phyloP scores from a whole-genome alignment of 306 rosid genomes.

The Rosa persica region DNA sequence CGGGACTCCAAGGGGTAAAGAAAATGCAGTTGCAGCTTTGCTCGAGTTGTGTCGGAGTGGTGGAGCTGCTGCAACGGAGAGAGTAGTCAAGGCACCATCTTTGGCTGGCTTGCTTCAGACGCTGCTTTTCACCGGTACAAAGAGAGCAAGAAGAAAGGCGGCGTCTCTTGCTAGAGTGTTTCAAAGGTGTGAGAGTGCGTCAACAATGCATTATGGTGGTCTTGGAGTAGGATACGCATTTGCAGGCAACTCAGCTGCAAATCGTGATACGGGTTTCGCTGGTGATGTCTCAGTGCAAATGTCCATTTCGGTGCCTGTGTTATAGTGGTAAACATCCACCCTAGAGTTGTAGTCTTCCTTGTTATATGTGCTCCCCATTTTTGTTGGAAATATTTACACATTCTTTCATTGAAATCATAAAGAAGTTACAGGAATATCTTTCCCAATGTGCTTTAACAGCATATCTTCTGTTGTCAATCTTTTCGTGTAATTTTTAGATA shows the following conservation, averaged over 20 bases:
- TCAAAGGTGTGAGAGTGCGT: conserved; percentile 65
- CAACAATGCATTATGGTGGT: conserved; percentile 67
- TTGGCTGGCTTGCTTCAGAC: conserved; percentile 85
- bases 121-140: conserved; percentile 81
- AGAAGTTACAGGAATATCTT: conserved; percentile 51
- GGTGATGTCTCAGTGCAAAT: conserved; percentile 77
- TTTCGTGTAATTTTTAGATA: conserved; percentile 30
- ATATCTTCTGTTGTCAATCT: conserved; percentile 32
- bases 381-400: conserved; percentile 55
- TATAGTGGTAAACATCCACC: conserved; percentile 51
- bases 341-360: conserved; percentile 20
- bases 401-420: conserved; percentile 89
- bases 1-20: conserved; percentile 90
- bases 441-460: conserved; percentile 31
- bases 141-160: conserved; percentile 92
- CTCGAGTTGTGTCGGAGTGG: conserved; percentile 94
- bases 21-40: conserved; percentile 94
- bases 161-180: conserved; percentile 94
- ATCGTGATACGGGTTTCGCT: conserved; percentile 64
- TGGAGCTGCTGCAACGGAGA: conserved; percentile 73
- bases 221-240: conserved; percentile 74
- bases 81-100: conserved; percentile 76
- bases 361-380: conserved; percentile 43
- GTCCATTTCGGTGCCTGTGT: conserved; percentile 80
- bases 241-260: conserved; percentile 65